These are phyloP conservation scores for Prunella vulgaris DNA, from an alignment of 257 asterid species.

Conservation along the genomic window DNA sequence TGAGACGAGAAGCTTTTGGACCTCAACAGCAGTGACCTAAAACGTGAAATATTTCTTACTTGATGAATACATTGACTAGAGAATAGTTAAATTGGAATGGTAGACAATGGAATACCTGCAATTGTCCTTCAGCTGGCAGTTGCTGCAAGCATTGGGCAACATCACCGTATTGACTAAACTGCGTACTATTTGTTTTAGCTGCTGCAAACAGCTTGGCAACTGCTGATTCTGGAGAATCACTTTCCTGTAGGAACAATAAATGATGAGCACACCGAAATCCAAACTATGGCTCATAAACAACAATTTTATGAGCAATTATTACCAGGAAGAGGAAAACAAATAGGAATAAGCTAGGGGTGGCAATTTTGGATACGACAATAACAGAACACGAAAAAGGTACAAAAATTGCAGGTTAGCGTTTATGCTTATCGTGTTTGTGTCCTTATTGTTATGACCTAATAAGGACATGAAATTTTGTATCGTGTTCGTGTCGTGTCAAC, in stretches of 20 bases:
- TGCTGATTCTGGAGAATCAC: slow-evolving; percentile 80
- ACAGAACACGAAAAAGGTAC: too few relatives aligned
- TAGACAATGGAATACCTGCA: slow-evolving; percentile 53
- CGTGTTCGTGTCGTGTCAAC: too few relatives aligned
- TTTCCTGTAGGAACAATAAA: slow-evolving; percentile 50
- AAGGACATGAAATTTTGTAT: too few relatives aligned
- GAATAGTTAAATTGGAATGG: background rate
- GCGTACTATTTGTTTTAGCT: slow-evolving; percentile 49
- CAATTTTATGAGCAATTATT: background rate
- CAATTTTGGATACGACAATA: too few relatives aligned
- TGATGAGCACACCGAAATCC: background rate
- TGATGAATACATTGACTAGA: slow-evolving; percentile 11
- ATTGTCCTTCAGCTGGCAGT: slow-evolving; percentile 79
- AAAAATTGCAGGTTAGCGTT: too few relatives aligned
- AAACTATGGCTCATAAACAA: slow-evolving; percentile 1
- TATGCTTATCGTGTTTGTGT: too few relatives aligned
- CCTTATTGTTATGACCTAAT: too few relatives aligned
- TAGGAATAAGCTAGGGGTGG: background rate
- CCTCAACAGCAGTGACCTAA: slow-evolving; percentile 80
- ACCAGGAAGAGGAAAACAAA: background rate
- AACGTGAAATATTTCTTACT: slow-evolving; percentile 18
- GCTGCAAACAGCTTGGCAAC: slow-evolving; percentile 82
- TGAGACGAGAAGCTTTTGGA: slow-evolving; percentile 86
- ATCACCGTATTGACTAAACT: slow-evolving; percentile 53
- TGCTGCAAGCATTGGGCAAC: slow-evolving; percentile 69